phyloP scores from a whole-genome alignment of 2,329 filamentous ascomycete species.

The Zymoseptoria brevis region DNA sequence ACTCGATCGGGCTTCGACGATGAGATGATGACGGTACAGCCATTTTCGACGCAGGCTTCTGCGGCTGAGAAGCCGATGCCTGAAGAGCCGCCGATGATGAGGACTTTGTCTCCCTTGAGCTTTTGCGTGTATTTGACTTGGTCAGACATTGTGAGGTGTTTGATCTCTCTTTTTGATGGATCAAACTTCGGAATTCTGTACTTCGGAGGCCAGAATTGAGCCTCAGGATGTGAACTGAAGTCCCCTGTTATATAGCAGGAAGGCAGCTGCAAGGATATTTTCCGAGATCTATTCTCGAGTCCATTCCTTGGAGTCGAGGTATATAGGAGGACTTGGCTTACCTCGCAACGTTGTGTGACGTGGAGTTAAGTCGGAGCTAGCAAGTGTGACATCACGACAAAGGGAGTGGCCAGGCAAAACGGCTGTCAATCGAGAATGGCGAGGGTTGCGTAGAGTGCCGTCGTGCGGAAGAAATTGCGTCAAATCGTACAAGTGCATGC shows the following conservation, averaged over 20 bases:
- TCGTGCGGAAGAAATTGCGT: too few species aligned
- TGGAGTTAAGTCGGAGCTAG: not conserved
- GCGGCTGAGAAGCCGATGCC: constrained; percentile 57
- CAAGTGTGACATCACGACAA: not conserved
- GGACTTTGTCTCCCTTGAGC: constrained; percentile 40
- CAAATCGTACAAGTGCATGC: not conserved
- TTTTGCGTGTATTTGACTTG: constrained; percentile 42
- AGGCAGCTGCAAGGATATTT: not conserved
- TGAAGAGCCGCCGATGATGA: constrained; percentile 55
- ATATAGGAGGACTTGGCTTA: not conserved
- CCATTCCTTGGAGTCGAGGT: not conserved
- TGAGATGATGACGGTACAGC: constrained; percentile 52
- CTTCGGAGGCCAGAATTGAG: not conserved
- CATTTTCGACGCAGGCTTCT: constrained; percentile 48
- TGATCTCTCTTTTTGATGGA: not conserved
- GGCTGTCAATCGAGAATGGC: not conserved
- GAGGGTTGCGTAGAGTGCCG: too few species aligned
- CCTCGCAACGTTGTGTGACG: not conserved
- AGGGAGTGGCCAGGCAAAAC: not conserved
- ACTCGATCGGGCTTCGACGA: constrained; percentile 49
- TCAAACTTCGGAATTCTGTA: not conserved
- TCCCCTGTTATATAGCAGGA: not conserved
- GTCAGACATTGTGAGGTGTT: constrained; percentile 30
- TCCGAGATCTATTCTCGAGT: not conserved
- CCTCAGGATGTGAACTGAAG: too few species aligned